phyloP scores from a whole-genome alignment of 192 early-diverging fungal species.

The Phlyctochytrium arcticum region DNA sequence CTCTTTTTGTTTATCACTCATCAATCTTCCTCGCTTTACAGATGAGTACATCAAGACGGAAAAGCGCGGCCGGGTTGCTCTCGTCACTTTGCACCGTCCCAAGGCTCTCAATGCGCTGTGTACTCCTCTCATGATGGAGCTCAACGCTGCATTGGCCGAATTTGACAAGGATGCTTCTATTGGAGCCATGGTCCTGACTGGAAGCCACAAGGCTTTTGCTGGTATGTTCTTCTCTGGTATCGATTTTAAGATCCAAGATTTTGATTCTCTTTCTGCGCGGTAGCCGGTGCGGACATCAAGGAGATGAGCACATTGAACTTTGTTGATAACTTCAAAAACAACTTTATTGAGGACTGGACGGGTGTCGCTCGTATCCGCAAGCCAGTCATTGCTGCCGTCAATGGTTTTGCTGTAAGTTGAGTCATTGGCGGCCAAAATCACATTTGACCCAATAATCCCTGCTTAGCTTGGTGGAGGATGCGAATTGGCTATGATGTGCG shows the following conservation, averaged over 20 bases:
- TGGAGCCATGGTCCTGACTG: constrained; percentile 92
- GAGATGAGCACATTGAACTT: constrained; percentile 92
- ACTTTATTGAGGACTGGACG: constrained; percentile 94
- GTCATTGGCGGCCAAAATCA: not conserved
- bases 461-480: constrained; percentile 91
- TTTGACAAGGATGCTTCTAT: constrained; percentile 74
- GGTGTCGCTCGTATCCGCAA: constrained; percentile 87
- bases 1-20: not conserved
- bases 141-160: constrained; percentile 78
- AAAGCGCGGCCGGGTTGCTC: constrained; percentile 59
- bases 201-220: constrained; percentile 94
- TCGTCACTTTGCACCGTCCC: constrained; percentile 89
- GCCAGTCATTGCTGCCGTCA: constrained; percentile 96
- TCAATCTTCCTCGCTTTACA: not conserved
- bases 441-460: too few species aligned
- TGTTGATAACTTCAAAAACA: constrained; percentile 80
- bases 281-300: constrained; percentile 98
- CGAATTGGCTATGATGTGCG: constrained; percentile 98
- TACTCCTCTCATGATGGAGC: constrained; percentile 85
- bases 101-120: constrained; percentile 96
- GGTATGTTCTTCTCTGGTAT: constrained; percentile 48
- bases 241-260: not conserved
- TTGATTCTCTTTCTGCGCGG: not conserved
- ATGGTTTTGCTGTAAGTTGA: constrained; percentile 82
- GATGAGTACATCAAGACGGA: constrained; percentile 41